Conservation (phyloP, 169 alveolate genomes). For the Plasmodium gaboni region DNA sequence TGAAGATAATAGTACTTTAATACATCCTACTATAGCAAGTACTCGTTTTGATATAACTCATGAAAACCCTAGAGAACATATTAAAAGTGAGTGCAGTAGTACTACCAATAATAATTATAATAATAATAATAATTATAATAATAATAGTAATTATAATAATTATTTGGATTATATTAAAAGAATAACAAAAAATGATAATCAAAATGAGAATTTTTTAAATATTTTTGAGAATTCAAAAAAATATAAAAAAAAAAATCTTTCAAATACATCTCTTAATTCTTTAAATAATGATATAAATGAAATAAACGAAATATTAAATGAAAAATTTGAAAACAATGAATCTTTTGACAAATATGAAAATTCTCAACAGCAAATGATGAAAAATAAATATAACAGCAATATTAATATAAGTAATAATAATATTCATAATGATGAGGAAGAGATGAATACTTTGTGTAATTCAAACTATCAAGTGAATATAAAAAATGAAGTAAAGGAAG, state of each 20-base stretch:
- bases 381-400: background rate
- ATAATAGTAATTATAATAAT: background rate
- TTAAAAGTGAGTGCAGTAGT: background rate
- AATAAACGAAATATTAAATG: conserved; percentile 4
- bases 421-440: background rate
- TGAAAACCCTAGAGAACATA: background rate
- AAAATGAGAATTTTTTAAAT: background rate
- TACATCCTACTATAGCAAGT: too few species aligned
- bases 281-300: background rate
- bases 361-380: conserved; percentile 3
- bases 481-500: too few species aligned
- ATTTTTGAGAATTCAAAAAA: background rate
- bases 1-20: too few species aligned
- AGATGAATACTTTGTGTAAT: background rate
- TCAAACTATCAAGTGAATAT: too few species aligned
- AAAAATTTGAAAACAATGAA: background rate
- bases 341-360: conserved; percentile 11
- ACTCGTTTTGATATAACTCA: too few species aligned
- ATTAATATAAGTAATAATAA: background rate
- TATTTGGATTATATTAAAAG: conserved; percentile 11
- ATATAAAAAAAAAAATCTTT: conserved; percentile 2
- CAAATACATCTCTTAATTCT: background rate
- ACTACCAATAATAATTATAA: too few species aligned
- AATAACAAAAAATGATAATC: background rate
- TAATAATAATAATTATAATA: conserved; percentile 18